Base-by-base conservation (phyloP, 768 basidiomycete genomes). In the Amanita inopinata region DNA sequence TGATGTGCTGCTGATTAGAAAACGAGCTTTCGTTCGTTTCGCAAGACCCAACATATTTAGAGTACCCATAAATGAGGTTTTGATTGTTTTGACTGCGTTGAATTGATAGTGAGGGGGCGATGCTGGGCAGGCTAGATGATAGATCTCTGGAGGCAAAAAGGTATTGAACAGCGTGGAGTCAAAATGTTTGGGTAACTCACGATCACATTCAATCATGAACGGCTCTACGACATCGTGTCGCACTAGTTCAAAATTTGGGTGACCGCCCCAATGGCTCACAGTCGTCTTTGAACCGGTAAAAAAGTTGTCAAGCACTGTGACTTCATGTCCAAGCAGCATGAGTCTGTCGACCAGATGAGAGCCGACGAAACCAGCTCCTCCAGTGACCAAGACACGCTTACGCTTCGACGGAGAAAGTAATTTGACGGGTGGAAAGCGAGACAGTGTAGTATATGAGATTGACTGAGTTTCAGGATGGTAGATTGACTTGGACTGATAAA, bases 281-380 rank as follows among this genome's bases (percentile, higher is more conserved):
- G 92, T 94, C n/a, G 91, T 94, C 63, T 92, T 92, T 43, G 86
- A 87, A 11, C 96, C 96, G 18, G 93, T 97, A 70, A 99, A 99
- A 61, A 99, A 99, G 67, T 97, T 97, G 70, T 98, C 94, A 44
- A 96, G 65, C 50, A 97, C 94, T 43, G 90, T 92, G 53, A 94
- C 91, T 61, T 97, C 92, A 57, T 99, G 96, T 11, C 96, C 96
- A 39, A 98, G 78, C 49, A 97, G 75, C 91, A 99, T 93, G 49
- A 98, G 78, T 37, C 96, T 78, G 67, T 99, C 96, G 40, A 99
- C 88, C 36, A 99, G 80, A 65, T 99, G 96, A 23, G 91, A 94
- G 11, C 96, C 96, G 46, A 99, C 94, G 61, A 99, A 99, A n/a
- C 96, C 96, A 27, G 94, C 96, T 31, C 96, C 94, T 46, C 94